Percentiles rank a stretch among this genome's conserved stretches.
Evolutionary conservation across 306 rosid species (phyloP).

Genomic region (Lathyrus aphaca): DNA sequence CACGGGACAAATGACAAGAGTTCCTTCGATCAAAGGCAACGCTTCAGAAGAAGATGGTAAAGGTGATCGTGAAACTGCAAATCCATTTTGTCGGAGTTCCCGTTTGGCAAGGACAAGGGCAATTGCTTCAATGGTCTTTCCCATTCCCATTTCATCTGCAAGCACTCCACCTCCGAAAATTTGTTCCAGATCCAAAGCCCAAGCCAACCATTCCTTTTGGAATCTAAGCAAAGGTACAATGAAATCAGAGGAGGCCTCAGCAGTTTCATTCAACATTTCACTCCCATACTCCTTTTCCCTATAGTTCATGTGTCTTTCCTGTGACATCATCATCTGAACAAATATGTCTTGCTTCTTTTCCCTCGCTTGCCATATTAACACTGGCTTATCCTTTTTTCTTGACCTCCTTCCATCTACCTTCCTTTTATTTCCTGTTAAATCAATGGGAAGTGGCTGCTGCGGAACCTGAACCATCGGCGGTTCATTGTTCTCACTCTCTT

Average conservation of each 20-base stretch:
- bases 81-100: constrained; percentile 37
- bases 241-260: constrained; percentile 72
- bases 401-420: too few relatives aligned
- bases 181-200: constrained; percentile 81
- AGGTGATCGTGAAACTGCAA: constrained; percentile 3
- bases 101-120: constrained; percentile 89
- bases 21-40: constrained; percentile 56
- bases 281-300: neutral
- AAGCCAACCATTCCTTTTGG: constrained; percentile 91
- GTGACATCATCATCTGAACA: too few relatives aligned
- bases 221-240: constrained; percentile 74
- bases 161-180: constrained; percentile 84
- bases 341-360: too few relatives aligned
- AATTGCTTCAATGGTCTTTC: constrained; percentile 94
- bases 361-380: too few relatives aligned
- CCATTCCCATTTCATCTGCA: constrained; percentile 99
- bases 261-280: constrained; percentile 59
- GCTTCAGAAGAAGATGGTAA: constrained; percentile 52
- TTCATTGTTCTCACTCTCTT: too few relatives aligned
- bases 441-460: too few relatives aligned
- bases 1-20: constrained; percentile 89
- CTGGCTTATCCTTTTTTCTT: too few relatives aligned
- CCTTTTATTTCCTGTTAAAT: too few relatives aligned
- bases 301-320: too few relatives aligned
- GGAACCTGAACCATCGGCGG: too few relatives aligned